Percentiles rank a stretch among this genome's conserved stretches.
phyloP scores from a whole-genome alignment of 2,329 filamentous ascomycete species.

The Sclerotiophoma versabilis region DNA sequence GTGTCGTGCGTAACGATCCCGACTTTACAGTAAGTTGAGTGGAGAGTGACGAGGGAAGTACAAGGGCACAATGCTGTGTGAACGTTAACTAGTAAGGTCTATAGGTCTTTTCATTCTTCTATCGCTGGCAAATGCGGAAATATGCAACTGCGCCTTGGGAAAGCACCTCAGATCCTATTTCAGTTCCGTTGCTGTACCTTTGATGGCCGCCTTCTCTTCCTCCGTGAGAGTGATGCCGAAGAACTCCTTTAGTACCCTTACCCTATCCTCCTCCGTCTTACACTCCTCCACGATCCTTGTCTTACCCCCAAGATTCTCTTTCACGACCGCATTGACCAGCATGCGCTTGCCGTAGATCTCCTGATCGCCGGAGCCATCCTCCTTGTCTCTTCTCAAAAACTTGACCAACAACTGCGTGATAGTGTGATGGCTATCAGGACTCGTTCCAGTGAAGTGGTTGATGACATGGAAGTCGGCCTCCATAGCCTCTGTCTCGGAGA shows the following conservation, averaged over 20 bases:
- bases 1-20: too few species aligned
- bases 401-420: constrained; percentile 48
- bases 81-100: too few species aligned
- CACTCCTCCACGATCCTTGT: constrained; percentile 49
- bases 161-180: too few species aligned
- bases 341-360: constrained; percentile 48
- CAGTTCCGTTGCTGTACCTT: constrained; percentile 35
- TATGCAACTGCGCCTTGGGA: too few species aligned
- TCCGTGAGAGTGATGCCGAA: constrained; percentile 51
- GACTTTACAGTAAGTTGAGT: too few species aligned
- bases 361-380: constrained; percentile 39
- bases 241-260: constrained; percentile 48
- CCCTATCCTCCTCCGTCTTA: constrained; percentile 49
- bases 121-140: too few species aligned
- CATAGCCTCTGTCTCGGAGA: constrained; percentile 51
- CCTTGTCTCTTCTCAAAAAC: constrained; percentile 45
- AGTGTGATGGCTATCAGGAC: constrained; percentile 44
- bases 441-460: constrained; percentile 47
- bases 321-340: constrained; percentile 54
- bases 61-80: too few species aligned
- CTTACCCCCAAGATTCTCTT: constrained; percentile 53
- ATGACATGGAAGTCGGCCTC: constrained; percentile 51
- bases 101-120: too few species aligned
- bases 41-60: too few species aligned
- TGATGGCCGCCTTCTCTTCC: constrained; percentile 47